Evolutionary conservation across 2,329 filamentous ascomycete genomes (phyloP).

Genomic region (Colletotrichum chlorophyti): DNA sequence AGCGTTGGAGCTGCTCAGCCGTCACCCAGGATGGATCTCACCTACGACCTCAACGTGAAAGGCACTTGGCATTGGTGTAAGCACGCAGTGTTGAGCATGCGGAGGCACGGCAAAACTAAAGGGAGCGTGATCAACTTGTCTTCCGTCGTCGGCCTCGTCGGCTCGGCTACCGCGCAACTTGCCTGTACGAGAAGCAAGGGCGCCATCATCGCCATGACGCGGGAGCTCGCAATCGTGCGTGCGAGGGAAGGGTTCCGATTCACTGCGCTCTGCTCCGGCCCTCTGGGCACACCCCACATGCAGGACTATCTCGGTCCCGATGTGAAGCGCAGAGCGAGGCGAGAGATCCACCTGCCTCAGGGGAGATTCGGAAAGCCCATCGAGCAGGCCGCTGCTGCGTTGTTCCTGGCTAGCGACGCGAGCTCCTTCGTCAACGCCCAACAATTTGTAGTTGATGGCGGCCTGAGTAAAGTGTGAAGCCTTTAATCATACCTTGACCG

Average conservation of each 20-base stretch:
- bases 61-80: conserved; percentile 81
- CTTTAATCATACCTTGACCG: neutral
- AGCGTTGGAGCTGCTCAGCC: conserved; percentile 35
- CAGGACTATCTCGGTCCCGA: conserved; percentile 82
- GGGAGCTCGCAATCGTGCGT: conserved; percentile 77
- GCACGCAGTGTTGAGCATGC: conserved; percentile 72
- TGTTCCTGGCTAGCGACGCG: conserved; percentile 79
- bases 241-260: conserved; percentile 77
- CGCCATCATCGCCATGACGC: conserved; percentile 75
- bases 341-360: conserved; percentile 78
- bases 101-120: conserved; percentile 70
- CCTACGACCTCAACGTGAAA: conserved; percentile 79
- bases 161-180: conserved; percentile 74
- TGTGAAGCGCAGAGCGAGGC: conserved; percentile 70
- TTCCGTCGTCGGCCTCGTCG: conserved; percentile 75
- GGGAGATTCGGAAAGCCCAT: conserved; percentile 80
- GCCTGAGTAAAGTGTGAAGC: conserved; percentile 66
- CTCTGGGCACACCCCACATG: conserved; percentile 76
- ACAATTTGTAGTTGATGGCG: conserved; percentile 76
- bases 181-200: conserved; percentile 82
- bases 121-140: conserved; percentile 79
- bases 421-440: conserved; percentile 77
- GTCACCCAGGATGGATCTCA: conserved; percentile 75
- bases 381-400: conserved; percentile 76
- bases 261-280: conserved; percentile 77